Evolutionary conservation across 2,329 filamentous ascomycete genomes (phyloP), one percentile per base, ranked within the genome.

Genomic region (Proliferodiscus dingleyae): DNA sequence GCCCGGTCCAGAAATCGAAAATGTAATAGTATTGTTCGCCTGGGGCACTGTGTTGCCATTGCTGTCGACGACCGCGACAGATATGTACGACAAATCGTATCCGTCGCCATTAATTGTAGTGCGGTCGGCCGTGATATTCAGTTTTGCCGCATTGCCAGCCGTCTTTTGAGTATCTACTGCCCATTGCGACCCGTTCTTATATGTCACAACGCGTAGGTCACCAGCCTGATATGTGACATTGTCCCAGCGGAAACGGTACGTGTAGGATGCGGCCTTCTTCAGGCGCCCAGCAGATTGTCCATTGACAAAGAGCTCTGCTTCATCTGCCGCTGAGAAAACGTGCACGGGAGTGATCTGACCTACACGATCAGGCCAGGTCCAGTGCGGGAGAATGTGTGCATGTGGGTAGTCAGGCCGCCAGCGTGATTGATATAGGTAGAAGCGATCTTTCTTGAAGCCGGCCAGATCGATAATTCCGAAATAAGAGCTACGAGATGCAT

Each of bases 401-500:
- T 71, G 68, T 1, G 53, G 61, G 0, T 74, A 43, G 13, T 73
- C 68, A 0, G 74, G 64, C 2, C 69, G 63, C 77, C 75, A 80
- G 6, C 73, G 69, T 0, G 74, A 60, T 54, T 78, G 76, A 49
- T 79, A 80, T 4, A 78, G 54, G 51, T 68, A 78, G 58, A 71
- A 79, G 1, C 75, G 65, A 47, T 79, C 75, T 59, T 80, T 80
- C 45, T 66, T 68, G 61, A 80, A 80, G 0, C 76, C 76, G 0
- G 76, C 75, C 6, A 79, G 63, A 44, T 80, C 76, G 23, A 80
- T 68, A 46, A 80, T 77, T 8, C 76, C 75, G 37, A 71, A 78
- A 56, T 78, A 80, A 2, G 71, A 73, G 56, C 71, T 75, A 9
- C 73, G 70, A 4, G 72, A 42, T n/a, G n/a, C n/a, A 50, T 72